phyloP scores from a whole-genome alignment of 495 filamentous ascomycete species.

The Barbatosphaeria neglecta region DNA sequence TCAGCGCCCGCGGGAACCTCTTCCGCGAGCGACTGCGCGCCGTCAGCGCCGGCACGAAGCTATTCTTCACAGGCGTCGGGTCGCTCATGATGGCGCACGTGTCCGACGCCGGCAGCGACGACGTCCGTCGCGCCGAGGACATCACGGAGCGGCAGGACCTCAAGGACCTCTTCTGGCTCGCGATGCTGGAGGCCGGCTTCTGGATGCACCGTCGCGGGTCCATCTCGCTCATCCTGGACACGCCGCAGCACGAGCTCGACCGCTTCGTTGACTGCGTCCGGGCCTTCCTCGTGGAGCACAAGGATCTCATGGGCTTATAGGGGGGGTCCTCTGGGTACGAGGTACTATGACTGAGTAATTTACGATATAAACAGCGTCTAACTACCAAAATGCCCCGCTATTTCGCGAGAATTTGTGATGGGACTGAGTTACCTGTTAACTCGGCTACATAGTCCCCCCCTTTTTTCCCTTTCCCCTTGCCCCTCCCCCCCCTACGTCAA shows the following conservation, averaged over 20 bases:
- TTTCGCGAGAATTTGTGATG: not conserved
- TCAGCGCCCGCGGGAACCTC: constrained; percentile 27
- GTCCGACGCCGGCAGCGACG: constrained; percentile 7
- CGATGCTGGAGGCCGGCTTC: constrained; percentile 35
- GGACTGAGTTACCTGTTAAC: not conserved
- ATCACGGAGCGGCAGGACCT: constrained; percentile 18
- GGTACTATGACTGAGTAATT: not conserved
- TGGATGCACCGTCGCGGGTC: constrained; percentile 34
- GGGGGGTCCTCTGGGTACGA: not conserved
- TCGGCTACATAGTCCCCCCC: too few relatives aligned
- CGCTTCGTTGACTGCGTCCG: constrained; percentile 22
- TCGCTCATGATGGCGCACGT: constrained; percentile 35
- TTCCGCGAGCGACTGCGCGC: constrained; percentile 19
- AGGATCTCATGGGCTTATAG: constrained; percentile 9
- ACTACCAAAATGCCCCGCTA: too few relatives aligned
- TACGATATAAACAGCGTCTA: too few relatives aligned
- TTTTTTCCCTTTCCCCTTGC: too few relatives aligned
- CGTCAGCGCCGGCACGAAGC: constrained; percentile 19
- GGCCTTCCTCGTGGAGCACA: constrained; percentile 11
- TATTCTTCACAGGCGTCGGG: constrained; percentile 29
- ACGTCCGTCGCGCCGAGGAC: constrained; percentile 14
- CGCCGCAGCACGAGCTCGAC: constrained; percentile 25
- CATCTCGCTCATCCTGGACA: constrained; percentile 30
- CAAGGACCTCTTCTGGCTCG: constrained; percentile 37
- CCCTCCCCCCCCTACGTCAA: constrained; percentile 4